phyloP scores from a whole-genome alignment of 208 protist genomes.

The Entamoeba nuttalli region DNA sequence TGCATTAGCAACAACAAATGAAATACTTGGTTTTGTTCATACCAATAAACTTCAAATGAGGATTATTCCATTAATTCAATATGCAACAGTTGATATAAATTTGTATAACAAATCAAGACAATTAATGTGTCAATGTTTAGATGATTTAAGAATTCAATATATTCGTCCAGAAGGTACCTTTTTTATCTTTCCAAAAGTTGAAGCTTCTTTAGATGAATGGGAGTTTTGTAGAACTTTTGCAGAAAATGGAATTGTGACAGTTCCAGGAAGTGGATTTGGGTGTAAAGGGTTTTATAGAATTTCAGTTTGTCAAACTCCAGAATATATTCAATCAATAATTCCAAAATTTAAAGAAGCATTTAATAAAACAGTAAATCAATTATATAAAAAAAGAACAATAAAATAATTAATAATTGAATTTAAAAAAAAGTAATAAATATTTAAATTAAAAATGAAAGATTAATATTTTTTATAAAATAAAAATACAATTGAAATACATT shows the following conservation, averaged over 20 bases:
- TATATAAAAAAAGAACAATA: no score
- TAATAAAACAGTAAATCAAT: not conserved
- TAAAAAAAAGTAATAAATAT: no score
- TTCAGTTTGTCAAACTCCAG: not conserved
- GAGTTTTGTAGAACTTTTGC: conserved; percentile 10
- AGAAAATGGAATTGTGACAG: conserved; percentile 4
- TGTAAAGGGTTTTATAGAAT: not conserved
- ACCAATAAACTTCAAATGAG: not conserved
- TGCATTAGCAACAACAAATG: not conserved
- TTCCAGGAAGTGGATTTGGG: conserved; percentile 10
- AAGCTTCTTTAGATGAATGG: not conserved
- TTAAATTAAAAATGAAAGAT: no score
- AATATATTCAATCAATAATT: not conserved
- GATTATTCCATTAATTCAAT: not conserved
- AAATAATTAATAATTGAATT: no score
- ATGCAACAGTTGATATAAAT: not conserved
- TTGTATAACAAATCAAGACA: conserved; percentile 6
- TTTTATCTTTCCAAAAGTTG: conserved; percentile 17
- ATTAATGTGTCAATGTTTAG: conserved; percentile 6
- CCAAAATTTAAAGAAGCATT: not conserved
- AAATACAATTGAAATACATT: no score
- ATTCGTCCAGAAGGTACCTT: conserved; percentile 11
- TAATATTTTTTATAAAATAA: no score
- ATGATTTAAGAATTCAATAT: conserved; percentile 3
- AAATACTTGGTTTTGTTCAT: conserved; percentile 17